Percentiles rank a stretch among this genome's conserved stretches.
phyloP scores from a whole-genome alignment of 352 stramenopile genomes.

The Phytophthora pistaciae region DNA sequence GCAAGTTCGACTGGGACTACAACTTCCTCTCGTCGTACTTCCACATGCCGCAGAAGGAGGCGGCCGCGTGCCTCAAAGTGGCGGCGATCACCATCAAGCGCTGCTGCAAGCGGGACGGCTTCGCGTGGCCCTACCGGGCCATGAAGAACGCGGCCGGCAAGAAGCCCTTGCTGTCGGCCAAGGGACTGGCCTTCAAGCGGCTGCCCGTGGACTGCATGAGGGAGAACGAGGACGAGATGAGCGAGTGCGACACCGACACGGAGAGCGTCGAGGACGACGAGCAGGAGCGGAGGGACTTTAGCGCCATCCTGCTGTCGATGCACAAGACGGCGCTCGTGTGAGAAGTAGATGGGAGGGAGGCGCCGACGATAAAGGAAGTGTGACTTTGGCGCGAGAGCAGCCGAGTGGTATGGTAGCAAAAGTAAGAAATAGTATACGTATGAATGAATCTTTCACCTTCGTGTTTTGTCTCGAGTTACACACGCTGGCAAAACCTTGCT shows the following conservation, averaged over 20 bases:
- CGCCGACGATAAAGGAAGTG: too few species aligned
- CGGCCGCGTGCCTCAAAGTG: slow-evolving; percentile 34
- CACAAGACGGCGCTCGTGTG: slow-evolving; percentile 2
- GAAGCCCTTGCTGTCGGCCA: slow-evolving; percentile 1
- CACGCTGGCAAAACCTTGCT: too few species aligned
- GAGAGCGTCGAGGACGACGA: slow-evolving; percentile 28
- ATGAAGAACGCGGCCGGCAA: slow-evolving; percentile 22
- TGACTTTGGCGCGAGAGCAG: too few species aligned
- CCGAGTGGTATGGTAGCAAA: too few species aligned
- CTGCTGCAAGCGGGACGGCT: slow-evolving; percentile 41
- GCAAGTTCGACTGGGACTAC: slow-evolving; percentile 37
- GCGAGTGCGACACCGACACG: slow-evolving; percentile 26
- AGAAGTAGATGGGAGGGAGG: neutral
- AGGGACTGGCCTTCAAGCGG: slow-evolving; percentile 15
- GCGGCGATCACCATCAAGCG: slow-evolving; percentile 54
- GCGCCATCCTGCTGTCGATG: slow-evolving; percentile 14
- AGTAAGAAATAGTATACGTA: too few species aligned
- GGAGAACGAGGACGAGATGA: slow-evolving; percentile 7
- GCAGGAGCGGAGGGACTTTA: slow-evolving; percentile 7
- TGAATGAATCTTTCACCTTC: too few species aligned
- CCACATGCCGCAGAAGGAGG: slow-evolving; percentile 58
- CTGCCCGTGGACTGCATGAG: slow-evolving; percentile 35
- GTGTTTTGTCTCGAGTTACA: too few species aligned
- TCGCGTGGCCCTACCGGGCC: slow-evolving; percentile 49
- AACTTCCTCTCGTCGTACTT: slow-evolving; percentile 19